A percentile compares a stretch with the other conserved stretches of the same genome.
Conservation (phyloP, 345 rosid species). For the Theobroma cacao region DNA sequence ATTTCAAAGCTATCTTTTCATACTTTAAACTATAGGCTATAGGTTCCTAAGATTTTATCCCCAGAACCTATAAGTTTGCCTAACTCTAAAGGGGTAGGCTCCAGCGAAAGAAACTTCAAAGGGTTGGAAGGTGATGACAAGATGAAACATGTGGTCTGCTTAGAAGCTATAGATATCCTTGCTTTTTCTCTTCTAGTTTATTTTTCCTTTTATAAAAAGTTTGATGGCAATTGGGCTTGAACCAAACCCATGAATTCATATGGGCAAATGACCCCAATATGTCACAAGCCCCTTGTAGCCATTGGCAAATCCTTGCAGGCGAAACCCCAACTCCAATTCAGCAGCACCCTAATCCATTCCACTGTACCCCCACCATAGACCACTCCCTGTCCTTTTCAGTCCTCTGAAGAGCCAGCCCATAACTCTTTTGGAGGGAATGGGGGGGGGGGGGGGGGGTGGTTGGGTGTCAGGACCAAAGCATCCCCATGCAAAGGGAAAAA, state of each 20-base stretch:
- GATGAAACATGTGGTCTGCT: not conserved
- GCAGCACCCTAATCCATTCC: not conserved
- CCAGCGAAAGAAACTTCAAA: not conserved
- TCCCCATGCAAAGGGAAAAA: conserved; percentile 17
- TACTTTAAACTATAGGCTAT: not conserved
- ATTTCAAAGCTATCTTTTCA: not conserved
- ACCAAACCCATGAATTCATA: not conserved
- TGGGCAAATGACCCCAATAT: not conserved
- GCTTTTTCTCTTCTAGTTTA: not conserved
- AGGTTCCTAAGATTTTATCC: not conserved
- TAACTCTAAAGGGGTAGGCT: not conserved
- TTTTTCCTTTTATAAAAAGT: not conserved
- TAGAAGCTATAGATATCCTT: not conserved
- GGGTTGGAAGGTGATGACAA: not conserved
- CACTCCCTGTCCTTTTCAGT: conserved; percentile 25
- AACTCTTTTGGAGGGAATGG: conserved; percentile 17
- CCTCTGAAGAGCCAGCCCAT: conserved; percentile 33
- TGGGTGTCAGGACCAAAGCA: conserved; percentile 28
- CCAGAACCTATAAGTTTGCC: not conserved
- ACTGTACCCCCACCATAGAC: conserved; percentile 7
- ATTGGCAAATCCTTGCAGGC: too few species aligned
- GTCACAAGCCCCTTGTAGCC: not conserved
- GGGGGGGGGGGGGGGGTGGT: too few species aligned
- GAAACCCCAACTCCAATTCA: not conserved
- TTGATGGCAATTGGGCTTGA: not conserved